Evolutionary conservation across 805 yeast genomes (phyloP).

Genomic region (Candida michaelii): DNA sequence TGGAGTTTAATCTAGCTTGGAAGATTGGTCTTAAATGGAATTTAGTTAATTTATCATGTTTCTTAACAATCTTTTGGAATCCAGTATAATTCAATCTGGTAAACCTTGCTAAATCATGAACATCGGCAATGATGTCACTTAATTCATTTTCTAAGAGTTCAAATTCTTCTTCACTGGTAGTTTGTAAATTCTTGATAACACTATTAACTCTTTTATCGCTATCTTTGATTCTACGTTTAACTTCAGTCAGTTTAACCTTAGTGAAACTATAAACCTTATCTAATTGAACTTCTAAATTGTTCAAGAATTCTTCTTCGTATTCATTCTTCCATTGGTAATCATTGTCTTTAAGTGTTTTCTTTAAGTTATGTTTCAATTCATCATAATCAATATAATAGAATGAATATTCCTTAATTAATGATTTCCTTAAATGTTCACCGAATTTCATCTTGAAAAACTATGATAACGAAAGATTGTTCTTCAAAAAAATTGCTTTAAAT

Average conservation of each 20-base stretch:
- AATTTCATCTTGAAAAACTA: conserved; percentile 66
- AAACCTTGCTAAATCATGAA: conserved; percentile 93
- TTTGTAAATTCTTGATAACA: conserved; percentile 52
- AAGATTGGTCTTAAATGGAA: conserved; percentile 82
- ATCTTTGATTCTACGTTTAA: conserved; percentile 79
- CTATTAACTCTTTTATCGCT: conserved; percentile 70
- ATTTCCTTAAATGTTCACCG: conserved; percentile 88
- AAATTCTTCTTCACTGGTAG: conserved; percentile 39
- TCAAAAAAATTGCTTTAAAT: too few relatives aligned
- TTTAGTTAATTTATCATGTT: conserved; percentile 87
- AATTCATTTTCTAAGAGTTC: conserved; percentile 45
- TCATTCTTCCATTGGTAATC: conserved; percentile 68
- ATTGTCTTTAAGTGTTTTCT: conserved; percentile 61
- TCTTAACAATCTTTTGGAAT: conserved; percentile 92
- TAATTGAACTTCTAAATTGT: conserved; percentile 72
- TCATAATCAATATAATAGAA: conserved; percentile 92
- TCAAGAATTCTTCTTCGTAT: conserved; percentile 79
- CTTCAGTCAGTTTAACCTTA: conserved; percentile 82
- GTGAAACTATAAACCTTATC: conserved; percentile 94
- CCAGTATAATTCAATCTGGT: conserved; percentile 94
- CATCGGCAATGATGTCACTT: conserved; percentile 88
- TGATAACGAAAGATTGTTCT: too few relatives aligned
- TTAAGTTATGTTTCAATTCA: conserved; percentile 79
- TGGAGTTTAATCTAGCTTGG: conserved; percentile 87
- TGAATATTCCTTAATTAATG: conserved; percentile 85